Evolutionary conservation across 2,329 filamentous ascomycete genomes (phyloP).

Genomic region (Colletotrichum horii): DNA sequence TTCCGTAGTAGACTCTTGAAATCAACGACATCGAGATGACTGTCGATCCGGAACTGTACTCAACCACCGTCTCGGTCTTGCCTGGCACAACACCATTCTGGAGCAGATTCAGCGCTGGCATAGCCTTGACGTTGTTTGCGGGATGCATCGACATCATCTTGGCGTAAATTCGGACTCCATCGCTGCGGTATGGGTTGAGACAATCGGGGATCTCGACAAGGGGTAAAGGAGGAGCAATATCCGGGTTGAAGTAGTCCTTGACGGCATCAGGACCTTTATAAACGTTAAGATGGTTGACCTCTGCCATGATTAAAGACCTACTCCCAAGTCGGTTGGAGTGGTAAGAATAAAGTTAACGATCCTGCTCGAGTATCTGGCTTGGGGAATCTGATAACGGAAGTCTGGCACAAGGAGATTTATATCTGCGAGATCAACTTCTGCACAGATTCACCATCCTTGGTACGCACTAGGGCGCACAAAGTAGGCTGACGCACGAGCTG

Average conservation of each 20-base stretch:
- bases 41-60: slow-evolving; percentile 67
- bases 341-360: not conserved
- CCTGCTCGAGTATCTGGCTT: slow-evolving; percentile 22
- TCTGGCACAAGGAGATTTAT: not conserved
- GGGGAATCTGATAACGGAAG: not conserved
- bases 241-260: slow-evolving; percentile 64
- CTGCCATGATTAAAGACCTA: not conserved
- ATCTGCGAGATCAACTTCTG: not conserved
- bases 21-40: slow-evolving; percentile 65
- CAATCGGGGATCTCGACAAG: slow-evolving; percentile 64
- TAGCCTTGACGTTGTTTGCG: slow-evolving; percentile 68
- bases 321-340: not conserved
- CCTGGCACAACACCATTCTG: slow-evolving; percentile 41
- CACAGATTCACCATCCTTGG: not conserved
- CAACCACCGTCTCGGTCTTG: slow-evolving; percentile 59
- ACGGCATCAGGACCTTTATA: slow-evolving; percentile 63
- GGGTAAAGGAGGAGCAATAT: slow-evolving; percentile 61
- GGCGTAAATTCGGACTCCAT: slow-evolving; percentile 68
- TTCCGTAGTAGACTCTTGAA: slow-evolving; percentile 53
- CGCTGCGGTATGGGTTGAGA: slow-evolving; percentile 60
- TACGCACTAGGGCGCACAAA: not conserved
- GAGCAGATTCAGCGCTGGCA: slow-evolving; percentile 63
- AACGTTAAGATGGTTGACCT: slow-evolving; percentile 50
- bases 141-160: slow-evolving; percentile 72
- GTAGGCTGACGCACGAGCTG: not conserved